Evolutionary conservation across 2,329 filamentous ascomycete genomes (phyloP).

Genomic region (Grosmannia huntii): DNA sequence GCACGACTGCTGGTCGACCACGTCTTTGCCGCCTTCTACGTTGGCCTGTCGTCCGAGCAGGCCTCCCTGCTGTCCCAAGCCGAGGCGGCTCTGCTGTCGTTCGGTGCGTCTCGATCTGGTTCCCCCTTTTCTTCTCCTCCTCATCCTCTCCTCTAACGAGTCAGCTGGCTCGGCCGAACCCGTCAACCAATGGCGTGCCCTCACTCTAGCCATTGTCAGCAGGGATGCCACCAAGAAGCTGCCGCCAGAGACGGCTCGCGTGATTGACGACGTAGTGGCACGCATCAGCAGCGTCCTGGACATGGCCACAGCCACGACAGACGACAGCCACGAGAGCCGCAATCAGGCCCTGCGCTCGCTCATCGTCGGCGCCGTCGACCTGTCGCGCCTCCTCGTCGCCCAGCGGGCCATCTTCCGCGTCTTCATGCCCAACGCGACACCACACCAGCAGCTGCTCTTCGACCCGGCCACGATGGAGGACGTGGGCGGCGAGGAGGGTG

Average conservation of each 20-base stretch:
- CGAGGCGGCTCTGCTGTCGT: conserved; percentile 30
- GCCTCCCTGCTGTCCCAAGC: conserved; percentile 35
- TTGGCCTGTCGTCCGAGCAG: conserved; percentile 45
- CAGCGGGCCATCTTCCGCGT: conserved; percentile 47
- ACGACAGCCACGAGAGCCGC: conserved; percentile 18
- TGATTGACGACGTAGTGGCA: conserved; percentile 29
- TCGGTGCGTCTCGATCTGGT: conserved; percentile 21
- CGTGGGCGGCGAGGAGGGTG: conserved; percentile 43
- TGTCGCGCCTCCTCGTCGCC: conserved; percentile 41
- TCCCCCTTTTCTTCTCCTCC: neutral
- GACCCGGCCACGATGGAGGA: conserved; percentile 52
- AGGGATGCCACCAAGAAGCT: conserved; percentile 37
- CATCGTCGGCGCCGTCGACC: conserved; percentile 38
- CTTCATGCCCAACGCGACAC: conserved; percentile 38
- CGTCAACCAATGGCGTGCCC: conserved; percentile 54
- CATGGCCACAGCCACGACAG: neutral
- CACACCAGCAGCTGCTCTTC: conserved; percentile 43
- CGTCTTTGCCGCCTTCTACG: conserved; percentile 50
- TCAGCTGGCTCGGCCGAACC: conserved; percentile 15
- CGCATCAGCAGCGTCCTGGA: conserved; percentile 27
- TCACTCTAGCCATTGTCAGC: conserved; percentile 46
- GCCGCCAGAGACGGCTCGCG: conserved; percentile 28
- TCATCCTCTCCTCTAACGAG: neutral
- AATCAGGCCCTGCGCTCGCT: conserved; percentile 41
- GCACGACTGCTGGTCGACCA: conserved; percentile 46